Percentiles rank a stretch among this genome's conserved stretches.
These are phyloP conservation scores for Albophoma yamanashiensis DNA, from an alignment of 2,329 filamentous ascomycete genomes.

Conservation along the genomic window DNA sequence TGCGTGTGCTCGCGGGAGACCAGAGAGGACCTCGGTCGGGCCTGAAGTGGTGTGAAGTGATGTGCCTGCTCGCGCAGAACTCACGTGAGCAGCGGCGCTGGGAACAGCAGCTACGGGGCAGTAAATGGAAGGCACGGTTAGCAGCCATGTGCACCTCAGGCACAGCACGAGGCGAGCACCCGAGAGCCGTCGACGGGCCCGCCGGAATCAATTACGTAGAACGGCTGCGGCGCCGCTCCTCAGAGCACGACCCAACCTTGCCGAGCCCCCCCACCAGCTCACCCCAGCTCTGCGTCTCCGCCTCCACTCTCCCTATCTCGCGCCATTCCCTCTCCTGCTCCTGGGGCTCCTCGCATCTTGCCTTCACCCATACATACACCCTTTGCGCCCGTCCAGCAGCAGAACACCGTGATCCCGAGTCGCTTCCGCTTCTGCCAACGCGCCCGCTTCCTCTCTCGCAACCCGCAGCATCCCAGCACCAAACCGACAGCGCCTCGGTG, in stretches of 20 bases:
- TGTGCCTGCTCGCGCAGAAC: not conserved
- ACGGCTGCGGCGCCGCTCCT: not conserved
- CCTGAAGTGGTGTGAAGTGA: not conserved
- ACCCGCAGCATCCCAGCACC: not conserved
- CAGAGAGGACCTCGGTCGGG: not conserved
- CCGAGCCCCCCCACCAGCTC: not conserved
- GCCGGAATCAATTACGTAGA: not conserved
- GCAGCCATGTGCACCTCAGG: not conserved
- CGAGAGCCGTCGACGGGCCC: not conserved
- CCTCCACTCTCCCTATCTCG: slow-evolving; percentile 1
- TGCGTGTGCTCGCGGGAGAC: not conserved
- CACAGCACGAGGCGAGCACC: not conserved
- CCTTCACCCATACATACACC: not conserved
- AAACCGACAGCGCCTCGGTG: not conserved
- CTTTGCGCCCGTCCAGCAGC: not conserved
- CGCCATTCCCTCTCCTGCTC: not conserved
- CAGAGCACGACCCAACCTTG: not conserved
- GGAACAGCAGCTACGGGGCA: not conserved
- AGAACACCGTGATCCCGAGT: not conserved
- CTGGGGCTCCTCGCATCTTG: not conserved
- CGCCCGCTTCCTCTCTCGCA: not conserved
- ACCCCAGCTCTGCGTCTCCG: not conserved
- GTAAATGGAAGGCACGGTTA: not conserved
- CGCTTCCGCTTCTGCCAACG: not conserved
- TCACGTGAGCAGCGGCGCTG: not conserved